phyloP scores from a whole-genome alignment of 192 early-diverging fungal species.

The Oehlia diaphana region DNA sequence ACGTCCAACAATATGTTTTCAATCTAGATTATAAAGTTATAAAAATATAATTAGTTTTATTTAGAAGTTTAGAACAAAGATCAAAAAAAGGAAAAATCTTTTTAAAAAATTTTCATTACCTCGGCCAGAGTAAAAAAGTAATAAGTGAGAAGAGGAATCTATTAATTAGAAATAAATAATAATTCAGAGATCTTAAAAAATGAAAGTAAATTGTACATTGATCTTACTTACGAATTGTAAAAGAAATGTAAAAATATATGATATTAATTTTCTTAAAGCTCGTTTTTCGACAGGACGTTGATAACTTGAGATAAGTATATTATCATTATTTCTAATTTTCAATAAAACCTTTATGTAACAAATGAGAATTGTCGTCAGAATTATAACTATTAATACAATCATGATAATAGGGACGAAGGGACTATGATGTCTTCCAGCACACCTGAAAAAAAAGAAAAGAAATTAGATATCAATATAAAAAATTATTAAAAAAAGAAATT shows the following conservation, averaged over 20 bases:
- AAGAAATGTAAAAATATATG: background rate
- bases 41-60: background rate
- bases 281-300: slow-evolving; percentile 2
- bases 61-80: background rate
- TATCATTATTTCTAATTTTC: background rate
- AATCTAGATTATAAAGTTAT: background rate
- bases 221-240: slow-evolving; percentile 9
- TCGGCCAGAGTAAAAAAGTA: background rate
- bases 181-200: background rate
- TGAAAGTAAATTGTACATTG: background rate
- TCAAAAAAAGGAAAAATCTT: background rate
- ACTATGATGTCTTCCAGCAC: background rate
- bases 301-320: background rate
- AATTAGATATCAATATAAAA: background rate
- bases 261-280: slow-evolving; percentile 12
- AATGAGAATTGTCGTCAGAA: background rate
- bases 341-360: background rate
- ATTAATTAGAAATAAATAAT: background rate
- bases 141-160: slow-evolving; percentile 5
- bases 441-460: background rate
- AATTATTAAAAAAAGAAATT: background rate
- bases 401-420: background rate
- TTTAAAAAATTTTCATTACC: slow-evolving; percentile 2
- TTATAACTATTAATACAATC: background rate
- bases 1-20: slow-evolving; percentile 2